Evolutionary conservation across 768 basidiomycete species (phyloP), one percentile per base, ranked within the genome.

Genomic region (Serendipita vermifera): DNA sequence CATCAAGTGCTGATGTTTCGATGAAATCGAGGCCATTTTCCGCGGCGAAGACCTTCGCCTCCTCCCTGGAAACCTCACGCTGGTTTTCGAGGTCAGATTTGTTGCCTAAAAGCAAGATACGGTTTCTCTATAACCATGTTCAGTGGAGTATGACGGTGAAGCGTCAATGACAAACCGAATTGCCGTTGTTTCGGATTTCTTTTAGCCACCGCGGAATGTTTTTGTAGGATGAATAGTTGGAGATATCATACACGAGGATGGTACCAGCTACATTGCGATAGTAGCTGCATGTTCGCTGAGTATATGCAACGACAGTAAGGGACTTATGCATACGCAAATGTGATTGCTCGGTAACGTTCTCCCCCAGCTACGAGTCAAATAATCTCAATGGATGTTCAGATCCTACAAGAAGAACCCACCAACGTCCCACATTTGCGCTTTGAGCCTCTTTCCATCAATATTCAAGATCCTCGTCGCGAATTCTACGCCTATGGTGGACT

Each of bases 341-440:
- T 76, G 64, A 76, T 76, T 29, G 75, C 75, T 39, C 75, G 69
- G 67, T 76, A 76, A 27, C 75, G 68, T 63, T 76, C 75, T 61
- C 75, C 74, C 14, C 75, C 75, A 60, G 75, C 74, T 74, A 55
- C 14, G 32, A 31, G 39, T 22, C n/a, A n/a, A n/a, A n/a, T n/a
- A n/a, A n/a, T n/a, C 39, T 40, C 9, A 15, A 17, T 20, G 48
- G 17, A 17, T 20, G 39, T 24, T 40, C 15, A 24, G 24, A 5
- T 11, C 9, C 3, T 2, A 55, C 26, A 22, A 26, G 9, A 9
- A 14, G 3, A 3, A 59, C 70, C 56, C 46, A 73, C 74, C 74
- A 56, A 74, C 75, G 62, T 76, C 74, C 75, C 75, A 76, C 53
- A 76, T 75, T 65, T 76, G 75, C 9, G 75, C 75, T 62, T 76